Conservation (phyloP, 2,329 filamentous ascomycete genomes). For the Coniochaeta sp. region DNA sequence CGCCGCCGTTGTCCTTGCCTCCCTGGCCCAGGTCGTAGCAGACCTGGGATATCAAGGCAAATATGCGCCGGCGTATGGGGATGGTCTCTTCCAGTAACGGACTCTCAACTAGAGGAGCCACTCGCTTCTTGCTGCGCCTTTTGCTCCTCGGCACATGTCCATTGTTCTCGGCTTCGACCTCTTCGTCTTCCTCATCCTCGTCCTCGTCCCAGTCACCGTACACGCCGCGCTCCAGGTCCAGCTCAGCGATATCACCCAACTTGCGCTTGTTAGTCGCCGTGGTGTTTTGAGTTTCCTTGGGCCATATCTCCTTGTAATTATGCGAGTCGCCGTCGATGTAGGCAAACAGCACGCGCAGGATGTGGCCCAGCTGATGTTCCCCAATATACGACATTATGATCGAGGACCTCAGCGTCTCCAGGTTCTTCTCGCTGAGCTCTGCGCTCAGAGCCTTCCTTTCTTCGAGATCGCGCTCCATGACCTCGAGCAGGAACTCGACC, state of each 20-base stretch:
- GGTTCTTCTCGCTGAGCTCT: constrained; percentile 16
- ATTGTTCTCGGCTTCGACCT: constrained; percentile 25
- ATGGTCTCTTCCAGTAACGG: constrained; percentile 46
- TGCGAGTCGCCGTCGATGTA: constrained; percentile 55
- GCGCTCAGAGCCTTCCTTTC: constrained; percentile 46
- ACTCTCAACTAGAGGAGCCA: constrained; percentile 8
- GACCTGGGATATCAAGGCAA: constrained; percentile 46
- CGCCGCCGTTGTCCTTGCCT: too few species aligned
- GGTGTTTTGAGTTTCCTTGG: constrained; percentile 55
- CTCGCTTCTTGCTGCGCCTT: too few species aligned
- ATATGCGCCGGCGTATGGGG: constrained; percentile 53
- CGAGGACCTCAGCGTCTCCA: constrained; percentile 38
- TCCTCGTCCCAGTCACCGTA: constrained; percentile 56
- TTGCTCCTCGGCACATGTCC: too few species aligned
- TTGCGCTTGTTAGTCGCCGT: constrained; percentile 44
- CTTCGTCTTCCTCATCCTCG: constrained; percentile 39
- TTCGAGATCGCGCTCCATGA: constrained; percentile 64
- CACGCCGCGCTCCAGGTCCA: constrained; percentile 53
- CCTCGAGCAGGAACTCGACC: constrained; percentile 73
- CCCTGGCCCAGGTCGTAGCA: constrained; percentile 39
- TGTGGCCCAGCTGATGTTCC: constrained; percentile 41
- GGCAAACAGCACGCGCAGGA: constrained; percentile 54
- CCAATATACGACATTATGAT: constrained; percentile 56
- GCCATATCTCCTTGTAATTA: constrained; percentile 60
- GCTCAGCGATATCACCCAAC: constrained; percentile 25